Conservation (phyloP, 1,139 yeast species). For the Maudiozyma humilis region DNA sequence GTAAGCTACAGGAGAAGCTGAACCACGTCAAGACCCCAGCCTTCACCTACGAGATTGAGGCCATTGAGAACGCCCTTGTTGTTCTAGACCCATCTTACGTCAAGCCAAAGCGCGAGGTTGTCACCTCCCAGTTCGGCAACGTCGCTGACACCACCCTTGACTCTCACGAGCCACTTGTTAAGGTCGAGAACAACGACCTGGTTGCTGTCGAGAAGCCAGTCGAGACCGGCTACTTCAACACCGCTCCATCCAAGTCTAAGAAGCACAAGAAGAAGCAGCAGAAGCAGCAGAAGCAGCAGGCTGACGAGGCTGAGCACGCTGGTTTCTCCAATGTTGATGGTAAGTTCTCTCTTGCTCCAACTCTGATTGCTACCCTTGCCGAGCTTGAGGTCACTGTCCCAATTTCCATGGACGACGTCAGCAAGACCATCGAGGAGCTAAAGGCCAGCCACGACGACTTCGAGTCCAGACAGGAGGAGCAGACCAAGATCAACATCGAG, state of each 20-base stretch:
- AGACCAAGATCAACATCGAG: constrained; percentile 66
- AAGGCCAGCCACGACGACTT: constrained; percentile 66
- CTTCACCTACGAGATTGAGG: constrained; percentile 62
- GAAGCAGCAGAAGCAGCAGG: no score
- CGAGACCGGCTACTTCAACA: constrained; percentile 37
- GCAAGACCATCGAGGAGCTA: constrained; percentile 57
- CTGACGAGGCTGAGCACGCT: constrained; percentile 25
- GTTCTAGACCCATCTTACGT: constrained; percentile 75
- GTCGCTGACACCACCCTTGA: constrained; percentile 28
- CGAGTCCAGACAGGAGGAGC: constrained; percentile 69
- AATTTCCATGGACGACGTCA: constrained; percentile 63
- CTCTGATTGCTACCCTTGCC: constrained; percentile 67
- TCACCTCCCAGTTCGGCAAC: constrained; percentile 24
- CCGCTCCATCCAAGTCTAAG: constrained; percentile 47
- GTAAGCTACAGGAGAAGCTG: constrained; percentile 57
- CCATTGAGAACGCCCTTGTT: constrained; percentile 61
- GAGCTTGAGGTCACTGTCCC: constrained; percentile 79
- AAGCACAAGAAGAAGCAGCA: constrained; percentile 44
- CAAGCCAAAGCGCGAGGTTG: constrained; percentile 41
- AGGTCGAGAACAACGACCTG: constrained; percentile 54
- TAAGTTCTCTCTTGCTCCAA: constrained; percentile 72
- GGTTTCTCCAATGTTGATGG: constrained; percentile 20
- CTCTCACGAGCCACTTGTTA: constrained; percentile 32
- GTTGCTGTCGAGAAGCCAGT: constrained; percentile 52
- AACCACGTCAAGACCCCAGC: constrained; percentile 77